These are phyloP conservation scores for Lasiodiplodia gonubiensis DNA, from an alignment of 2,329 filamentous ascomycete species.

Conservation along the genomic window DNA sequence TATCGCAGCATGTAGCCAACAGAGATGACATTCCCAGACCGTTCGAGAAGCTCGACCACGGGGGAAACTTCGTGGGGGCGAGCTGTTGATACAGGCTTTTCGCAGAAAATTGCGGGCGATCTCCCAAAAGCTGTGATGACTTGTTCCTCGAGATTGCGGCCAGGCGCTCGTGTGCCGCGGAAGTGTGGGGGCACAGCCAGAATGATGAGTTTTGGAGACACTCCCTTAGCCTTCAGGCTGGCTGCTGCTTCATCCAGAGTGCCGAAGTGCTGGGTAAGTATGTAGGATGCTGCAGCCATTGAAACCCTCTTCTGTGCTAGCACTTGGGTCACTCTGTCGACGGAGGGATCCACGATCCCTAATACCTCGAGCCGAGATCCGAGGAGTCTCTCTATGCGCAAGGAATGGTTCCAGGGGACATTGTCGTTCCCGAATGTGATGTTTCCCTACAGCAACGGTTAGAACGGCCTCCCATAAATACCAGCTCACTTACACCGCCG, in stretches of 20 bases:
- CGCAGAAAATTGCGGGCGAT: neutral
- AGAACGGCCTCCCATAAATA: too few relatives aligned
- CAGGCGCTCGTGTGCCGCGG: neutral
- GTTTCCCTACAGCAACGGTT: neutral
- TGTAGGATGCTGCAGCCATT: neutral
- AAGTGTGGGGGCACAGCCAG: neutral
- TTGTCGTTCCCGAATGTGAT: slow-evolving; percentile 8
- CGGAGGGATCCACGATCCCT: neutral
- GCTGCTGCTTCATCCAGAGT: neutral
- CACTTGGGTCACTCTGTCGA: neutral
- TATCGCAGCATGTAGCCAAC: slow-evolving; percentile 7
- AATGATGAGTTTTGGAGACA: neutral
- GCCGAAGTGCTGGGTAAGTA: neutral
- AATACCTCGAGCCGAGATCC: neutral
- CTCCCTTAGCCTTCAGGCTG: neutral
- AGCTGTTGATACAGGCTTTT: neutral
- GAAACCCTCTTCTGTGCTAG: neutral
- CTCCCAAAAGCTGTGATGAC: neutral
- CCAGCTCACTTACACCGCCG: too few relatives aligned
- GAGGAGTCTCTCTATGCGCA: neutral
- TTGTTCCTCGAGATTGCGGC: neutral
- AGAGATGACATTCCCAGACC: neutral
- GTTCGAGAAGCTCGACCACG: neutral
- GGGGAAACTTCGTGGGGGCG: neutral
- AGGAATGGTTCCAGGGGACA: neutral